Percentiles rank a stretch among this genome's conserved stretches.
These are phyloP conservation scores for Venturia oleaginea DNA, from an alignment of 2,329 filamentous ascomycete species.

Conservation along the genomic window DNA sequence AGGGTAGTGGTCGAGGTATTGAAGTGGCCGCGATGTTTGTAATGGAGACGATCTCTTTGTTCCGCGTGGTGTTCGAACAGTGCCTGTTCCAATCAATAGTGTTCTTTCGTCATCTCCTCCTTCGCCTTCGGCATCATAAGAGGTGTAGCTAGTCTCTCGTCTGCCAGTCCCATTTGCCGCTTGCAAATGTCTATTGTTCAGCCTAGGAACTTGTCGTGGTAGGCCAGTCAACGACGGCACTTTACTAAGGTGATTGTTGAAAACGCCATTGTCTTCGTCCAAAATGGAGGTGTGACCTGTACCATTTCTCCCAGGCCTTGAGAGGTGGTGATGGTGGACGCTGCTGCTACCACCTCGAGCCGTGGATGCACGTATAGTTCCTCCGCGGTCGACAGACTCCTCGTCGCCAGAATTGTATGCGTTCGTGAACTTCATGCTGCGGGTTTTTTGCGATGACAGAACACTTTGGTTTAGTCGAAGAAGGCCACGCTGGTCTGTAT, in stretches of 20 bases:
- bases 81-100: slow-evolving; percentile 62
- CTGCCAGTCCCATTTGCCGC: slow-evolving; percentile 27
- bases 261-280: slow-evolving; percentile 57
- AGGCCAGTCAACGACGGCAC: slow-evolving; percentile 44
- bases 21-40: slow-evolving; percentile 42
- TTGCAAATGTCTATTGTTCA: slow-evolving; percentile 10
- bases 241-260: slow-evolving; percentile 53
- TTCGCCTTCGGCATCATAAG: slow-evolving; percentile 75
- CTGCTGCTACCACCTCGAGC: slow-evolving; percentile 28
- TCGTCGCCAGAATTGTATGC: slow-evolving; percentile 52
- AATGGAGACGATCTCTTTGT: slow-evolving; percentile 28
- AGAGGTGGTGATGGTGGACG: slow-evolving; percentile 71
- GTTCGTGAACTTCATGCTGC: slow-evolving; percentile 90
- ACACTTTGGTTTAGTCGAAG: slow-evolving; percentile 28
- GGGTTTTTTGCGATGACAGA: slow-evolving; percentile 64
- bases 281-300: slow-evolving; percentile 61
- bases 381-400: slow-evolving; percentile 30
- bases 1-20: slow-evolving; percentile 60
- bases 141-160: slow-evolving; percentile 51
- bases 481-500: slow-evolving; percentile 42
- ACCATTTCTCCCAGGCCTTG: slow-evolving; percentile 64
- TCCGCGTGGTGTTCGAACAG: slow-evolving; percentile 40
- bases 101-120: slow-evolving; percentile 81
- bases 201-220: slow-evolving; percentile 1
- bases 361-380: slow-evolving; percentile 27